Conservation (phyloP, 1,139 yeast genomes). For the Geotrichum cucujoidarum region DNA sequence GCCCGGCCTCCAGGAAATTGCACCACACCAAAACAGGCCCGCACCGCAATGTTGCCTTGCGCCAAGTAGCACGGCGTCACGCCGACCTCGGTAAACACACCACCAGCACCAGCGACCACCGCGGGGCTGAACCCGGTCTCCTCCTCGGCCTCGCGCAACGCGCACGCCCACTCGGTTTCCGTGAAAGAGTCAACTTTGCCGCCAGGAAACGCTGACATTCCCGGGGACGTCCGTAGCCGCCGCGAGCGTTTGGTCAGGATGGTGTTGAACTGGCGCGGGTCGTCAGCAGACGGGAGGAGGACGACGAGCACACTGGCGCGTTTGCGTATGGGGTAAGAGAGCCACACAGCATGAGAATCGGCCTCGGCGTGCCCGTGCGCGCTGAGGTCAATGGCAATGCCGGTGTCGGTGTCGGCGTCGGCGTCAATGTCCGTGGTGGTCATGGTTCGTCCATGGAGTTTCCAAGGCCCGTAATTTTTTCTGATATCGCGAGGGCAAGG, state of each 20-base stretch:
- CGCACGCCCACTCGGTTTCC: conserved; percentile 67
- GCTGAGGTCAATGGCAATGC: background rate
- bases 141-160: conserved; percentile 75
- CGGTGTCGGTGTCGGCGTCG: too few relatives aligned
- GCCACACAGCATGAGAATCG: conserved; percentile 41
- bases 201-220: conserved; percentile 84
- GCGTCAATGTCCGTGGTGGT: background rate
- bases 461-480: too few relatives aligned
- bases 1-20: conserved; percentile 24
- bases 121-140: conserved; percentile 63
- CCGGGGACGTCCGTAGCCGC: conserved; percentile 63
- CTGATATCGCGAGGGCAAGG: too few relatives aligned
- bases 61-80: conserved; percentile 69
- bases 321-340: conserved; percentile 47
- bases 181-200: conserved; percentile 56
- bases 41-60: conserved; percentile 67
- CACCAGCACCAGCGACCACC: conserved; percentile 17
- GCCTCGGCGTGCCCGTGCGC: background rate
- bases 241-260: conserved; percentile 69
- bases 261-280: conserved; percentile 55
- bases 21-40: conserved; percentile 71
- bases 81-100: conserved; percentile 46
- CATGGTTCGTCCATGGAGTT: background rate
- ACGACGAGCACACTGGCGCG: conserved; percentile 54
- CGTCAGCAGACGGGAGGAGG: background rate